Conservation (phyloP, 1,284 basidiomycete species). For the Xerocomus amazonicus region DNA sequence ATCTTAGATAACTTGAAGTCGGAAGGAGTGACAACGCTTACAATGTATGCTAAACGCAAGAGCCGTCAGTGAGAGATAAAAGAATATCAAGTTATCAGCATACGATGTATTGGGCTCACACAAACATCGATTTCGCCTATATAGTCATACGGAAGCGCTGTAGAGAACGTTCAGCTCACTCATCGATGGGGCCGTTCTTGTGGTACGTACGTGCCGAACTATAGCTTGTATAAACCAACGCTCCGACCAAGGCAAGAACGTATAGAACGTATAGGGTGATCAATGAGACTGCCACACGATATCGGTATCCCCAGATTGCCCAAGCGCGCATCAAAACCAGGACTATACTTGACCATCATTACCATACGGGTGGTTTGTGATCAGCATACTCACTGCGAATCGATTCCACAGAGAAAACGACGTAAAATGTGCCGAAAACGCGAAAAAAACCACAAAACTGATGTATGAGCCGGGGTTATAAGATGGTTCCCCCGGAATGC, state of each 20-base stretch:
- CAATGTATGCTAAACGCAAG: background rate
- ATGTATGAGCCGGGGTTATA: background rate
- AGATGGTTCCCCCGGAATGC: background rate
- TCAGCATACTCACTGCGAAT: constrained; percentile 11
- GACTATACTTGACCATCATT: constrained; percentile 1
- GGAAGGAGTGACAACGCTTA: background rate
- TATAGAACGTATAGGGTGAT: constrained; percentile 10
- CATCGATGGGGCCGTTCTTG: background rate
- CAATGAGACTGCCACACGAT: background rate
- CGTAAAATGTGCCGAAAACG: background rate
- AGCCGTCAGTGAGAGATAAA: background rate
- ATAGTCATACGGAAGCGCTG: background rate
- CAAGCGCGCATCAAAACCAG: constrained; percentile 16
- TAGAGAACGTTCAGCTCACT: background rate
- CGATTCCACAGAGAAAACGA: constrained; percentile 8
- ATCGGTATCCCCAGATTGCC: constrained; percentile 13
- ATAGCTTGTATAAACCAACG: background rate
- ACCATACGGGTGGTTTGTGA: background rate
- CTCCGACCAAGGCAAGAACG: background rate
- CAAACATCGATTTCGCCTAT: background rate
- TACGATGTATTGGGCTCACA: background rate
- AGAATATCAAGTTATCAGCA: background rate
- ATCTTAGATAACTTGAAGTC: background rate
- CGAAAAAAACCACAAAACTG: constrained; percentile 10
- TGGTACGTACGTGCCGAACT: constrained; percentile 1